Percentiles rank a stretch among this genome's conserved stretches.
phyloP scores from a whole-genome alignment of 2,329 filamentous ascomycete species.

The Botrytis sinoallii region DNA sequence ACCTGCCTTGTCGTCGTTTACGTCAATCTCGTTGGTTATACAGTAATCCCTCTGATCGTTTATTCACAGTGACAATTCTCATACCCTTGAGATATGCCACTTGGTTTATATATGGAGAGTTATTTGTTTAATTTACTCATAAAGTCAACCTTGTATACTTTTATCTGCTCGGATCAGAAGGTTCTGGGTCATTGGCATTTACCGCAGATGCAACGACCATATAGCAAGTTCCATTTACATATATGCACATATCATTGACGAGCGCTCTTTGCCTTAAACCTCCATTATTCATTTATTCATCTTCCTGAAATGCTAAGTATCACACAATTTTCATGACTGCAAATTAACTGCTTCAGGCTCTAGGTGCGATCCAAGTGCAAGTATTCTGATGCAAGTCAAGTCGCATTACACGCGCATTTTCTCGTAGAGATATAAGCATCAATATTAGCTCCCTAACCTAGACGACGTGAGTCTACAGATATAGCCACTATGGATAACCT shows the following conservation, averaged over 20 bases:
- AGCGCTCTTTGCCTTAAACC: too few species aligned
- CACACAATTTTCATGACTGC: background rate
- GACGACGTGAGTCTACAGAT: background rate
- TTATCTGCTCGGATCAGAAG: too few species aligned
- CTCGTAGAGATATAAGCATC: background rate
- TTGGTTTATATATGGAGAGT: background rate
- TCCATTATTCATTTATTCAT: too few species aligned
- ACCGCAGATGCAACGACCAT: background rate
- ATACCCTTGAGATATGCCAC: too few species aligned
- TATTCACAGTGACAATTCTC: too few species aligned
- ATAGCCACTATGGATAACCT: background rate
- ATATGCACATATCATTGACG: background rate
- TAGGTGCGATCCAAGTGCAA: background rate
- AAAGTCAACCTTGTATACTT: background rate
- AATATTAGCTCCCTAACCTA: background rate
- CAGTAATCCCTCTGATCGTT: background rate
- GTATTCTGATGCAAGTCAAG: background rate
- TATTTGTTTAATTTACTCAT: background rate
- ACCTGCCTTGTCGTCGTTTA: background rate
- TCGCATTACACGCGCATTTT: too few species aligned
- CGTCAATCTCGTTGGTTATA: background rate
- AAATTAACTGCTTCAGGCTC: background rate
- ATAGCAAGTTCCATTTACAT: background rate
- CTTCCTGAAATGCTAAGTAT: too few species aligned
- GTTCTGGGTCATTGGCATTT: background rate